Conservation (phyloP, 228 moss, liverwort and hornwort species). For the Sphagnum magellanicum region DNA sequence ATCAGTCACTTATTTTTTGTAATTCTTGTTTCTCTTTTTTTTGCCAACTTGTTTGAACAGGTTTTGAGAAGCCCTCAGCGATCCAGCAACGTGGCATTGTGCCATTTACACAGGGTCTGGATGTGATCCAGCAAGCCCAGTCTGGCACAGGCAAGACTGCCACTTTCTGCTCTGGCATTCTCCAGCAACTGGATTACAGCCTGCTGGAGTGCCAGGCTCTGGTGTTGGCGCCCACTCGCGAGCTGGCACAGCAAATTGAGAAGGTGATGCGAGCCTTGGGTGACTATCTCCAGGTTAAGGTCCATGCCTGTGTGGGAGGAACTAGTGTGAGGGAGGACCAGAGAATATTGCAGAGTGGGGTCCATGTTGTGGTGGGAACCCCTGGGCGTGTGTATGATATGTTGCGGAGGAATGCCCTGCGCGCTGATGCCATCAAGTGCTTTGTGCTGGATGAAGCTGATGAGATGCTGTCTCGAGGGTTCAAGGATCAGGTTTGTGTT, state of each 20-base stretch:
- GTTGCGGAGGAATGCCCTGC: conserved; percentile 68
- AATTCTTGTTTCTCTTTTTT: too few relatives aligned
- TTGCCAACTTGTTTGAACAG: conserved; percentile 10
- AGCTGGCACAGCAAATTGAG: conserved; percentile 85
- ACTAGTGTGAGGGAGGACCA: conserved; percentile 74
- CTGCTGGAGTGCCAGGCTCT: conserved; percentile 72
- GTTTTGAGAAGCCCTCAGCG: conserved; percentile 88
- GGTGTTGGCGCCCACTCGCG: conserved; percentile 76
- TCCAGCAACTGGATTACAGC: conserved; percentile 75
- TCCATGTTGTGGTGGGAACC: conserved; percentile 81
- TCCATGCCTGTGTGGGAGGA: conserved; percentile 77
- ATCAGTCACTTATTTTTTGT: too few relatives aligned
- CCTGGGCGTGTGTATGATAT: conserved; percentile 85
- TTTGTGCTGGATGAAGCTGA: conserved; percentile 78
- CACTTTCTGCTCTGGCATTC: conserved; percentile 79
- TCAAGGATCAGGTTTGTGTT: conserved; percentile 67
- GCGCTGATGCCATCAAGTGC: conserved; percentile 79
- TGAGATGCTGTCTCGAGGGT: conserved; percentile 82
- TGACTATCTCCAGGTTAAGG: conserved; percentile 75
- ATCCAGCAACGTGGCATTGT: conserved; percentile 89
- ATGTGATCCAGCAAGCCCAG: conserved; percentile 85
- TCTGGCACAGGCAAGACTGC: conserved; percentile 87
- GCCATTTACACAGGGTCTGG: conserved; percentile 75
- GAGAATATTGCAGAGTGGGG: conserved; percentile 71
- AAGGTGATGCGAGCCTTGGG: conserved; percentile 89